Percentiles rank a stretch among this genome's conserved stretches.
phyloP scores from a whole-genome alignment of 2,329 filamentous ascomycete species.

The Aspergillus thermomutatus region DNA sequence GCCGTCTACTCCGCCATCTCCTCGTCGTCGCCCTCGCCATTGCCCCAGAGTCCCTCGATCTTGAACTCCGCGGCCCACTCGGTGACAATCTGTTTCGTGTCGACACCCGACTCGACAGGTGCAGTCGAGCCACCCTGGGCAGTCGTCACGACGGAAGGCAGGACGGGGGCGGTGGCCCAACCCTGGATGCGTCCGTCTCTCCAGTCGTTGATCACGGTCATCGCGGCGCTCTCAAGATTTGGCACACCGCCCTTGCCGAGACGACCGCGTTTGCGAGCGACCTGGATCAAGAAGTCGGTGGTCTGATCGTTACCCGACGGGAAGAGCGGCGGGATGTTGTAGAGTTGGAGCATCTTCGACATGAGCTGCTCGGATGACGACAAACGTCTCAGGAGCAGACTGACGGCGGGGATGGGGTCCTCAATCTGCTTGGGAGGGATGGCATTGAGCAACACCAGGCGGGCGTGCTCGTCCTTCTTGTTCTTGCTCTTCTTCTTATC shows the following conservation, averaged over 20 bases:
- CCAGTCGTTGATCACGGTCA: slow-evolving; percentile 95
- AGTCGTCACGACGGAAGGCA: slow-evolving; percentile 52
- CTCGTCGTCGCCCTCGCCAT: slow-evolving; percentile 46
- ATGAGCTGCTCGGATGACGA: slow-evolving; percentile 70
- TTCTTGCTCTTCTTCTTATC: slow-evolving; percentile 58
- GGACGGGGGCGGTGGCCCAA: slow-evolving; percentile 74
- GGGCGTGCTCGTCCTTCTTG: slow-evolving; percentile 71
- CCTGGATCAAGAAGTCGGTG: slow-evolving; percentile 89
- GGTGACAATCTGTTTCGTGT: slow-evolving; percentile 80
- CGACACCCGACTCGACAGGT: slow-evolving; percentile 48
- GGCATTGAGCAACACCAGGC: slow-evolving; percentile 83
- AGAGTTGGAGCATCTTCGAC: slow-evolving; percentile 75
- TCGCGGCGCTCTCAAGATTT: slow-evolving; percentile 81
- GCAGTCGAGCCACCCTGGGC: slow-evolving; percentile 32
- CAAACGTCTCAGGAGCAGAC: slow-evolving; percentile 76
- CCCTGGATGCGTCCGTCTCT: slow-evolving; percentile 91
- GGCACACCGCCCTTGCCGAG: slow-evolving; percentile 86
- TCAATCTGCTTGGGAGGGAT: slow-evolving; percentile 91
- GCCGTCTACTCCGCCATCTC: slow-evolving; percentile 39
- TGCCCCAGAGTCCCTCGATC: slow-evolving; percentile 86
- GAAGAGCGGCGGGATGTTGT: slow-evolving; percentile 78
- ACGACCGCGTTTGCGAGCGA: slow-evolving; percentile 86
- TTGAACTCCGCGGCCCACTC: slow-evolving; percentile 95
- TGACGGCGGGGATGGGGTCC: slow-evolving; percentile 84
- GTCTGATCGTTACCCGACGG: slow-evolving; percentile 68